Evolutionary conservation across 805 yeast species (phyloP), one percentile per base, ranked within the genome.

Genomic region (Lachancea quebecensis): DNA sequence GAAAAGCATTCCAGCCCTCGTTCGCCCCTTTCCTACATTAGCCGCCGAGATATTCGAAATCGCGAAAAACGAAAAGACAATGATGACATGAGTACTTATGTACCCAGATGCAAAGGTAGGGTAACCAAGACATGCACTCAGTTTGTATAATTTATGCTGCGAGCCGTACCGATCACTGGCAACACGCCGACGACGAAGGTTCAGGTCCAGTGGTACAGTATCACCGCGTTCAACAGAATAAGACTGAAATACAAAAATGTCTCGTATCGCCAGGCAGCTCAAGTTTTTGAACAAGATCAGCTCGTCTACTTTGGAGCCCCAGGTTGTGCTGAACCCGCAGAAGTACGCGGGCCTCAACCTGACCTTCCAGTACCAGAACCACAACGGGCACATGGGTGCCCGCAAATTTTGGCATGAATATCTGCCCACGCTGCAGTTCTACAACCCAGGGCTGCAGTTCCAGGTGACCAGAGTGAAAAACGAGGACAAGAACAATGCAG

Each of bases 341-440:
- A 58, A 57, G 31, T 57, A 55, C 38, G 37, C 50, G n/a, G 58
- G 58, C 3, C 57, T 83, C 32, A 81, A 81, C 53, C 57, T 83
- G 43, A 58, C 76, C 18, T 72, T 83, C 58, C 79, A 78, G 52
- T 67, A 60, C 41, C 64, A 64, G 39, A 68, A 68, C 50, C 65
- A 70, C 28, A 62, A 70, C 51, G 83, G 85, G 1, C 80, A 82
- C 54, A 71, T 74, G 67, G 90, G 90, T 1, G 76, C 85, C 45
- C 78, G 81, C 55, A 75, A 76, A 52, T 86, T 89, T 65, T 85
- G 95, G 93, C 78, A 77, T 54, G 67, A 71, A 42, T 75, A 79
- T 65, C 69, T 89, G 46, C 95, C 93, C 21, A 79, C 89, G 6
- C 71, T 89, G 50, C 81, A 79, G 60, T 89, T 85, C 64, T 90